Evolutionary conservation across 2,329 filamentous ascomycete genomes (phyloP).

Genomic region (Polychaeton citri): DNA sequence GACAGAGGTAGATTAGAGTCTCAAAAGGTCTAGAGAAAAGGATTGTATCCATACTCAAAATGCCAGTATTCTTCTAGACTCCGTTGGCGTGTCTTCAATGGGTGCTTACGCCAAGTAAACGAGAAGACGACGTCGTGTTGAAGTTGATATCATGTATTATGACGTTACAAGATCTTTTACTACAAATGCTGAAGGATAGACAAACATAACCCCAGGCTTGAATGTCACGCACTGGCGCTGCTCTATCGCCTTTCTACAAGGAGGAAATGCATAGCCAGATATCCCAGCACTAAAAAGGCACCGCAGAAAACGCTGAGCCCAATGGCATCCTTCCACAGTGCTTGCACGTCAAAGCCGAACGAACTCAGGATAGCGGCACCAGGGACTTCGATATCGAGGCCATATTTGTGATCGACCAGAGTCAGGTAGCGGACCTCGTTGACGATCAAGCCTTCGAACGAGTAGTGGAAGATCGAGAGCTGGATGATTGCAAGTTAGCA

Average conservation of each 20-base stretch:
- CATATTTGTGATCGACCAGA: constrained; percentile 86
- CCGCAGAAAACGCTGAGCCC: constrained; percentile 72
- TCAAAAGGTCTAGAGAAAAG: not conserved
- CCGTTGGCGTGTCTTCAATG: too few species aligned
- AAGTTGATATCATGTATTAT: too few species aligned
- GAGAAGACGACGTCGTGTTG: too few species aligned
- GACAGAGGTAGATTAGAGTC: constrained; percentile 37
- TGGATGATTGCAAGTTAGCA: constrained; percentile 26
- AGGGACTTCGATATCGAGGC: constrained; percentile 89
- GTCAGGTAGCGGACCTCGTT: constrained; percentile 90
- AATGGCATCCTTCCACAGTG: constrained; percentile 71
- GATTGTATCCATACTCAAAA: too few species aligned
- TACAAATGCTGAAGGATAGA: too few species aligned
- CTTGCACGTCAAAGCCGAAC: constrained; percentile 84
- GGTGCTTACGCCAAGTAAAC: too few species aligned
- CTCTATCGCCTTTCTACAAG: constrained; percentile 72
- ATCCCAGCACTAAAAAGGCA: constrained; percentile 76
- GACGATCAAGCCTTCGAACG: constrained; percentile 89
- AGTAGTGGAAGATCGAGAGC: constrained; percentile 96
- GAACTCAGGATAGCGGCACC: constrained; percentile 87
- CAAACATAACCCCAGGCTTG: too few species aligned
- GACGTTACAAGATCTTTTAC: too few species aligned
- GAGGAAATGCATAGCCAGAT: constrained; percentile 82
- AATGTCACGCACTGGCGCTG: too few species aligned
- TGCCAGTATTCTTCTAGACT: too few species aligned